A percentile compares a stretch with the other conserved stretches of the same genome.
phyloP scores from a whole-genome alignment of 2,329 filamentous ascomycete species.

The Achaetomium macrosporum region DNA sequence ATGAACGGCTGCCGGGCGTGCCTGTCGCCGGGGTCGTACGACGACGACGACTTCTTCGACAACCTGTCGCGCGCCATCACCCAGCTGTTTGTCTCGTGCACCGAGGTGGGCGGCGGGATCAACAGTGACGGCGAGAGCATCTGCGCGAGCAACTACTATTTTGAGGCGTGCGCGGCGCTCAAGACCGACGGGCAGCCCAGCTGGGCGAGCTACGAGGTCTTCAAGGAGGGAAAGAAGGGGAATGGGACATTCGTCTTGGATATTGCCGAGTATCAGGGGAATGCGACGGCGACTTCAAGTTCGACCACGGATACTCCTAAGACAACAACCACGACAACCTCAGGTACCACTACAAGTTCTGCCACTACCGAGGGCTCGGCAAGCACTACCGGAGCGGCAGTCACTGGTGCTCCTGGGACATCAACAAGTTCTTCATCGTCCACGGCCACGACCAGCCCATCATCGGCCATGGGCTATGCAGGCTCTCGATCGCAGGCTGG shows the following conservation, averaged over 20 bases:
- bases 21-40: constrained; percentile 4
- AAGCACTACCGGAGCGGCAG: not conserved
- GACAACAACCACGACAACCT: not conserved
- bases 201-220: constrained; percentile 12
- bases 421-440: not conserved
- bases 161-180: constrained; percentile 6
- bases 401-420: not conserved
- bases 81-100: constrained; percentile 15
- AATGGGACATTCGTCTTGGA: constrained; percentile 12
- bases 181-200: constrained; percentile 5
- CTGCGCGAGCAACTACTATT: constrained; percentile 12
- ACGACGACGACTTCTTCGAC: constrained; percentile 14
- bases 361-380: not conserved
- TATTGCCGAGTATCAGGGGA: constrained; percentile 14
- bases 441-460: not conserved
- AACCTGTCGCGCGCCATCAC: constrained; percentile 10
- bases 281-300: not conserved
- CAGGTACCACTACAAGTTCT: not conserved
- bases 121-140: constrained; percentile 9
- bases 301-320: not conserved
- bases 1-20: constrained; percentile 10
- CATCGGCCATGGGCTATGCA: not conserved
- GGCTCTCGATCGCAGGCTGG: not conserved
- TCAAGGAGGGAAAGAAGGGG: not conserved
- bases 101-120: constrained; percentile 8